A percentile compares a stretch with the other conserved stretches of the same genome.
Conservation (phyloP, 2,329 filamentous ascomycete species). For the Fusarium luffae region DNA sequence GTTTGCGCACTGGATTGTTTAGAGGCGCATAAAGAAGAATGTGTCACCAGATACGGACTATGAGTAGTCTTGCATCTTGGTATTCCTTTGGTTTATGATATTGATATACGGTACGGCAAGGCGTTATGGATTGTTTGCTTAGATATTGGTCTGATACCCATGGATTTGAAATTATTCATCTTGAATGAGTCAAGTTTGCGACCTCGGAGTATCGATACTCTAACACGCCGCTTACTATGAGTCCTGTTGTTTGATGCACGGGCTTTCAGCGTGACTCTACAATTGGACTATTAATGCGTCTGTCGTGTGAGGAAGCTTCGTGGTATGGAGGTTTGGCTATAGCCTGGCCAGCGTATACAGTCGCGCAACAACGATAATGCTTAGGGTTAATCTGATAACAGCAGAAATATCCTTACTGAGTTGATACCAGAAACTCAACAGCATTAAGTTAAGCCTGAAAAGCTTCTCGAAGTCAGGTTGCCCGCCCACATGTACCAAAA, state of each 20-base stretch:
- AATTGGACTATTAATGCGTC: background rate
- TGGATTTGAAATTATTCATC: slow-evolving; percentile 3
- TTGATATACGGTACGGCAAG: slow-evolving; percentile 17
- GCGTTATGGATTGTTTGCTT: slow-evolving; percentile 39
- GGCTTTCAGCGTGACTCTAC: background rate
- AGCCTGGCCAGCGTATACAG: background rate
- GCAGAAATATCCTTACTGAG: background rate
- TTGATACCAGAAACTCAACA: background rate
- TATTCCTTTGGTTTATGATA: background rate
- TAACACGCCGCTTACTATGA: background rate
- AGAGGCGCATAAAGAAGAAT: slow-evolving; percentile 77
- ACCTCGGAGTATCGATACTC: background rate
- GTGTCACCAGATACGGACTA: slow-evolving; percentile 71
- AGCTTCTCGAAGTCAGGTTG: background rate
- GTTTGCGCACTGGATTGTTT: slow-evolving; percentile 83
- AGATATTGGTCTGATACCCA: slow-evolving; percentile 44
- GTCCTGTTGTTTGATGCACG: background rate
- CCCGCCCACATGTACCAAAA: background rate
- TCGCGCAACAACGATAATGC: background rate
- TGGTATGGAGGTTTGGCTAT: background rate
- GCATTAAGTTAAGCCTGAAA: background rate
- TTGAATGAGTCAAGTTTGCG: slow-evolving; percentile 12
- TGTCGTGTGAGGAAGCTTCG: background rate
- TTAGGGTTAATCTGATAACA: background rate
- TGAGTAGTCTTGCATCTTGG: slow-evolving; percentile 36